phyloP scores from a whole-genome alignment of 1,139 yeast species.

The Candida tetrigidarum region DNA sequence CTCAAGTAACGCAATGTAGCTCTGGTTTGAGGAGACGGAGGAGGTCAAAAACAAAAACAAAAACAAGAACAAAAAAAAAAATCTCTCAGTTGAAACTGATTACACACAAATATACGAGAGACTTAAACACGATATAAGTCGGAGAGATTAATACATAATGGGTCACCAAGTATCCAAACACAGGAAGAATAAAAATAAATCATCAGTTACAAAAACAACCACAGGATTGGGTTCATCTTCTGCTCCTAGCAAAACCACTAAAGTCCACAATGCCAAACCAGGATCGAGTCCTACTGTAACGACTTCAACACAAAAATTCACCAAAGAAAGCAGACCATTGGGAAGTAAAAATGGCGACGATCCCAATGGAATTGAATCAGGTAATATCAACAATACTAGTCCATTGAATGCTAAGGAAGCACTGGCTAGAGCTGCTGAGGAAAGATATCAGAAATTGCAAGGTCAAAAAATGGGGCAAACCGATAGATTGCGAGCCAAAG shows the following conservation, averaged over 20 bases:
- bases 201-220: background rate
- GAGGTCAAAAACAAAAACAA: too few species aligned
- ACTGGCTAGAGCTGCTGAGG: constrained; percentile 18
- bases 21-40: too few species aligned
- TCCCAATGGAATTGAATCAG: background rate
- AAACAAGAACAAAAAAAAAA: background rate
- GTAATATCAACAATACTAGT: background rate
- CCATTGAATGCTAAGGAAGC: constrained; percentile 14
- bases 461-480: constrained; percentile 13
- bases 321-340: constrained; percentile 8
- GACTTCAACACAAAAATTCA: background rate
- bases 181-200: constrained; percentile 3
- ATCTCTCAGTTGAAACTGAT: too few species aligned
- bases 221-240: background rate
- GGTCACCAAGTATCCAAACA: constrained; percentile 10
- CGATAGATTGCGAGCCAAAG: constrained; percentile 13
- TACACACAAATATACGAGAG: too few species aligned
- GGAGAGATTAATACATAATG: constrained; percentile 3
- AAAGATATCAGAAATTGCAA: constrained; percentile 14
- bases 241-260: background rate
- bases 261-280: background rate
- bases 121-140: background rate
- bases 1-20: too few species aligned
- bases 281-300: background rate
- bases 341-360: constrained; percentile 9